Evolutionary conservation across 345 rosid genomes (phyloP), one percentile per base, ranked within the genome.

Genomic region (Eucalyptus polybractea): DNA sequence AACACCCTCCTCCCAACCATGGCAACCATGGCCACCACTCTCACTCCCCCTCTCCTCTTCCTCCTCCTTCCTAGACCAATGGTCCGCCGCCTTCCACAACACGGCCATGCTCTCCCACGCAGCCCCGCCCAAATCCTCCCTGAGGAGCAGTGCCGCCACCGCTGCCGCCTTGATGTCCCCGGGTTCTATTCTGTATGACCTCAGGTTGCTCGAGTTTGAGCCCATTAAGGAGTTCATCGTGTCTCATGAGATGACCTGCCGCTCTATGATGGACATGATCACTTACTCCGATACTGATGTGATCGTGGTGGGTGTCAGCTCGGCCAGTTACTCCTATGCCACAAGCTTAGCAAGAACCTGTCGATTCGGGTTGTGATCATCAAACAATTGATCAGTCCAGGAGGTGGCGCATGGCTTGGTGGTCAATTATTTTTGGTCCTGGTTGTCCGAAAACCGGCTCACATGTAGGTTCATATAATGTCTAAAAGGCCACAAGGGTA

Each of bases 361-460:
- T 51, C 40, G 4, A 87, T 92, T 50, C 51, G 69, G 24, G 88
- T 90, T 0, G 91, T 86, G 10, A 90, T 92, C 10, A 37, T 90
- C 17, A 94, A 94, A 37, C 96, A 94, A 67, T 93, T 89, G 5
- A 90, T 93, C 12, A 93, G 93, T 91, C 93, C 93, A 6, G 92
- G 95, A 10, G 94, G 94, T 8, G 93, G 94, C 53, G 93, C 96
- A 16, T 93, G 95, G 96, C 93, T 91, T 22, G 94, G 94, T 16
- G 94, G 95, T 6, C 95, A 93, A 90, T 93, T 93, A 47, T 93
- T 94, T 67, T 93, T 92, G 4, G 90, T 92, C 80, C 91, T 92
- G 94, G 90, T 92, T 42, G 69, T 90, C 1, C 25, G 86, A 7
- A 62, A 89, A 45, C 90, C 80, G 0, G 90, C 85, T 89, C 92